Conservation (phyloP, 148 eudicot genomes). For the Rhododendron simsii region DNA sequence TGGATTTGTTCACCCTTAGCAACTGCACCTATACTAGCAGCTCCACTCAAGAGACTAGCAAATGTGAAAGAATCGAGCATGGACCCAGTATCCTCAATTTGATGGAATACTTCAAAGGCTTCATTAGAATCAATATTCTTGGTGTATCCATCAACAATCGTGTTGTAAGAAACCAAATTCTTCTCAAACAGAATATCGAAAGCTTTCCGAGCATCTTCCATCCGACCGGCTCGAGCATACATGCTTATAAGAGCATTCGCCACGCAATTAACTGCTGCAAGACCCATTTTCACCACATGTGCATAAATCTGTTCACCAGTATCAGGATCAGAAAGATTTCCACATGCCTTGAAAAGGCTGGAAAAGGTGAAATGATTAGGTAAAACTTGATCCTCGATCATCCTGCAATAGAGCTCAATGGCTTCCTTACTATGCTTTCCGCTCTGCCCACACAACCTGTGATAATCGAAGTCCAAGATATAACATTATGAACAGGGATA, state of each 20-base stretch:
- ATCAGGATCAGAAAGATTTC: constrained; percentile 32
- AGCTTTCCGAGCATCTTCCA: too few species aligned
- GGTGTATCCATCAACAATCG: constrained; percentile 45
- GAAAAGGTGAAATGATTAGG: constrained; percentile 33
- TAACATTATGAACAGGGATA: too few species aligned
- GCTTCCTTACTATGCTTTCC: too few species aligned
- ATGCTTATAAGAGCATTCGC: constrained; percentile 55
- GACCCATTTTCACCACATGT: constrained; percentile 50
- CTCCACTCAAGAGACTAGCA: too few species aligned
- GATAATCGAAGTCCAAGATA: too few species aligned
- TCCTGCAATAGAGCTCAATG: too few species aligned
- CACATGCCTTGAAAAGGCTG: constrained; percentile 56
- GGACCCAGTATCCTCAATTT: too few species aligned
- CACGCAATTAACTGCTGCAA: constrained; percentile 37
- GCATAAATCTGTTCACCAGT: constrained; percentile 48
- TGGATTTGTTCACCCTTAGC: too few species aligned
- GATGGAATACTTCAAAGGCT: constrained; percentile 34
- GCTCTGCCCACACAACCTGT: too few species aligned
- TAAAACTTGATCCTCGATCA: too few species aligned
- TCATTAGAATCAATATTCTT: constrained; percentile 26
- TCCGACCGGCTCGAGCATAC: constrained; percentile 21
- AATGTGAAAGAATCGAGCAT: too few species aligned
- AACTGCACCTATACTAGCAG: too few species aligned
- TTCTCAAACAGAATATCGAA: constrained; percentile 29
- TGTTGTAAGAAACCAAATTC: constrained; percentile 48